phyloP scores from a whole-genome alignment of 1,139 yeast species.

The Lipomyces yarrowii region DNA sequence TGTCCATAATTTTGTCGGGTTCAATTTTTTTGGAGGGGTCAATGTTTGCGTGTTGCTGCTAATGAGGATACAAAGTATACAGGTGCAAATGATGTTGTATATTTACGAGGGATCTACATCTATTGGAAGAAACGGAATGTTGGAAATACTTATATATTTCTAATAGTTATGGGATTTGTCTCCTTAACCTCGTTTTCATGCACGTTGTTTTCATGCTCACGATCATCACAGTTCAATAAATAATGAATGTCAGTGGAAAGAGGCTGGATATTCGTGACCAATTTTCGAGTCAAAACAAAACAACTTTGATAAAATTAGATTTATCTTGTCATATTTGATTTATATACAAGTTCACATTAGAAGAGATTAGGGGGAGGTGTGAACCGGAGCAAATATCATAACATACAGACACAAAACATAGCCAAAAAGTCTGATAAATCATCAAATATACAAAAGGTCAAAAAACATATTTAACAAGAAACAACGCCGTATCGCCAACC shows the following conservation, averaged over 20 bases:
- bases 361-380: background rate
- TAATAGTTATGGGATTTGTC: too few species aligned
- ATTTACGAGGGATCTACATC: too few species aligned
- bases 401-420: background rate
- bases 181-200: too few species aligned
- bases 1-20: background rate
- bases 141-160: too few species aligned
- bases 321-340: background rate
- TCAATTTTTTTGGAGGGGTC: background rate
- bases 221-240: too few species aligned
- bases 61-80: background rate
- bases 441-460: background rate
- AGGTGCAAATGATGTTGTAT: background rate
- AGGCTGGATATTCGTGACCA: too few species aligned
- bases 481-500: constrained; percentile 14
- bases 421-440: background rate
- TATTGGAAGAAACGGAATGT: too few species aligned
- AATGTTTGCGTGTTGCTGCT: background rate
- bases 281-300: background rate
- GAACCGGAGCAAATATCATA: background rate
- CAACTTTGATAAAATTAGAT: background rate
- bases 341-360: background rate
- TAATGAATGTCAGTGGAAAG: too few species aligned
- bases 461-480: background rate
- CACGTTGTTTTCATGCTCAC: too few species aligned